Evolutionary conservation across 352 stramenopile genomes (phyloP).

Genomic region (Pythium chondricola): DNA sequence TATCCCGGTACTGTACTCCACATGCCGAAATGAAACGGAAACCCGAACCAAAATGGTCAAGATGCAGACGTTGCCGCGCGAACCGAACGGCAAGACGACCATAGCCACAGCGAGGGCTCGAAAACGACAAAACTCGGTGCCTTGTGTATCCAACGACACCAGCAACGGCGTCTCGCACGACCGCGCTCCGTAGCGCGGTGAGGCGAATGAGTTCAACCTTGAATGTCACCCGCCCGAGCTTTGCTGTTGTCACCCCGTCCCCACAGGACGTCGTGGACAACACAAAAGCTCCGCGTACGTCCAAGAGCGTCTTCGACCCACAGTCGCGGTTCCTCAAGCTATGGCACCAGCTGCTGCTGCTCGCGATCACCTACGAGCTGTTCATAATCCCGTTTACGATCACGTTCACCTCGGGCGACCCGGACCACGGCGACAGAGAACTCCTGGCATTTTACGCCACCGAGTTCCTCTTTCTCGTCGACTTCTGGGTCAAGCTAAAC

Average conservation of each 20-base stretch:
- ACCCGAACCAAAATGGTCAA: neutral
- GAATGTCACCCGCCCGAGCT: conserved; percentile 9
- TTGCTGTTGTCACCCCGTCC: neutral
- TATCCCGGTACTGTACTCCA: neutral
- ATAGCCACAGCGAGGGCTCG: no score
- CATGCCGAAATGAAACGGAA: neutral
- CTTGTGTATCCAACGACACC: no score
- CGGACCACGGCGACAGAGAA: conserved; percentile 3
- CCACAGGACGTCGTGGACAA: neutral
- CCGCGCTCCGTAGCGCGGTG: neutral
- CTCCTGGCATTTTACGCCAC: conserved; percentile 27
- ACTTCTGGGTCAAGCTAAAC: conserved; percentile 52
- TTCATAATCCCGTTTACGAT: conserved; percentile 45
- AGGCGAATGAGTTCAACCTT: neutral
- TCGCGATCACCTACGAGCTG: conserved; percentile 36
- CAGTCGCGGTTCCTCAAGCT: conserved; percentile 35
- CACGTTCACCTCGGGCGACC: conserved; percentile 24
- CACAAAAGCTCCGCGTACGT: conserved; percentile 1
- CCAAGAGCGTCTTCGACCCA: conserved; percentile 28
- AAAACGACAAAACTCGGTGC: no score
- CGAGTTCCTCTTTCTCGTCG: conserved; percentile 41
- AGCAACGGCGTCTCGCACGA: no score
- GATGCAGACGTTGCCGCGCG: no score
- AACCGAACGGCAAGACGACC: no score
- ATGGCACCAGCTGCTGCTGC: conserved; percentile 44